A percentile compares a stretch with the other conserved stretches of the same genome.
Conservation (phyloP, 768 basidiomycete species). For the Trametes sanguinea region DNA sequence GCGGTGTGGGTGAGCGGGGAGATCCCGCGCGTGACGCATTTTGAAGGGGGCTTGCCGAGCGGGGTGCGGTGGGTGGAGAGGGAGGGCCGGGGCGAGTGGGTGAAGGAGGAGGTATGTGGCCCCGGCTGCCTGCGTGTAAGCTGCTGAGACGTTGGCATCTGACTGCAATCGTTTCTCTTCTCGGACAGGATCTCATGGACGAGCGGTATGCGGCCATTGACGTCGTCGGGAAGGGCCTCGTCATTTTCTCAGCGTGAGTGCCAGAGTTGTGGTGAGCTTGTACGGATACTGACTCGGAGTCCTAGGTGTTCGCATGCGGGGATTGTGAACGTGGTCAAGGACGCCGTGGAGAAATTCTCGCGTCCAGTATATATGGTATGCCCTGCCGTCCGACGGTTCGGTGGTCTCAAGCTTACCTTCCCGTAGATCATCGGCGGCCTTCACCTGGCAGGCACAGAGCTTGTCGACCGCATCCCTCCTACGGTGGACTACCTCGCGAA, state of each 20-base stretch:
- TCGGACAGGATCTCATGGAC: slow-evolving; percentile 70
- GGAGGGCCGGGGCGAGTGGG: slow-evolving; percentile 43
- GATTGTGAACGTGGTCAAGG: slow-evolving; percentile 79
- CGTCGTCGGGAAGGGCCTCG: slow-evolving; percentile 77
- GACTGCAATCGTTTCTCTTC: background rate
- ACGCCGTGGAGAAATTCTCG: slow-evolving; percentile 61
- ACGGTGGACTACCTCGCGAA: slow-evolving; percentile 72
- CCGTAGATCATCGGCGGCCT: slow-evolving; percentile 75
- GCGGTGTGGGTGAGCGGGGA: slow-evolving; percentile 80
- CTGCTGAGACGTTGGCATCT: no score
- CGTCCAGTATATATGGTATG: slow-evolving; percentile 77
- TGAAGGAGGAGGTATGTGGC: slow-evolving; percentile 52
- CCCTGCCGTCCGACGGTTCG: background rate
- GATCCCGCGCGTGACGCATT: slow-evolving; percentile 70
- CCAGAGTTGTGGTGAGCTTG: background rate
- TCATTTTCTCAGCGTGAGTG: slow-evolving; percentile 82
- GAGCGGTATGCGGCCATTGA: slow-evolving; percentile 80
- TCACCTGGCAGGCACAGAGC: slow-evolving; percentile 77
- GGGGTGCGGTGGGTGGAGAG: slow-evolving; percentile 59
- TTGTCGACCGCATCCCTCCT: slow-evolving; percentile 58
- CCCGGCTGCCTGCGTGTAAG: background rate
- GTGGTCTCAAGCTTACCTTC: background rate
- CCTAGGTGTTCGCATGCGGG: slow-evolving; percentile 75
- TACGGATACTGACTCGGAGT: background rate
- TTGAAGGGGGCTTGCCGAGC: slow-evolving; percentile 68